Evolutionary conservation across 1,139 yeast species (phyloP), one percentile per base, ranked within the genome.

Genomic region (Geotrichum candidum): DNA sequence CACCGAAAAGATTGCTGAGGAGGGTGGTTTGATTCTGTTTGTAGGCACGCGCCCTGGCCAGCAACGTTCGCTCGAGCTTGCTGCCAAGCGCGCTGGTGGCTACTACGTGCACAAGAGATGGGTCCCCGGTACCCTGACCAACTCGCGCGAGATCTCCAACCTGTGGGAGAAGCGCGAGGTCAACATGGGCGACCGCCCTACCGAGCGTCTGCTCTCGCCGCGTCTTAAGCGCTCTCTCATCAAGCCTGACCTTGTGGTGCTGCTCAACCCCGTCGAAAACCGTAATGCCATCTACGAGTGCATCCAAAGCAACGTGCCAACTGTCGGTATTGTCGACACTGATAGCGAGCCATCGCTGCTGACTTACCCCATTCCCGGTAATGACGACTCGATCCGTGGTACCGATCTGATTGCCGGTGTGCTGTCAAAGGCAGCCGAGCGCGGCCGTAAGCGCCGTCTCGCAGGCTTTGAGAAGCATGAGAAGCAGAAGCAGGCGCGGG

Each of bases 101-200:
- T 90, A 85, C 76, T 90, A 88, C 70, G 94, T 94, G 38, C 82
- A 89, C 51, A 82, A 84, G 60, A 84, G 94, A 73, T 94, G 99
- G 99, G 84, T 90, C 63, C 97, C 98, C 1, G 99, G 99, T 67
- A 88, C 96, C 31, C 81, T 94, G 68, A 91, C 98, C 57, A 94
- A 94, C 76, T 85, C 90, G 62, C 79, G 86, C 50, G 89, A 86
- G 73, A 87, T 90, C 51, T 84, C 94, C 15, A 77, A 77, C 50
- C 70, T 68, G 52, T 83, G 84, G 82, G 82, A 78, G 51, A 78
- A 85, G 67, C 81, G 80, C 63, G 96, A 89, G 76, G 86, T 90
- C 61, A 86, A 84, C 70, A 83, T 86, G 77, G 82, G 79, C 27
- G 89, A 85, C 69, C 73, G 75, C 56, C 82, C 85, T 57, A 85